Conservation (phyloP, 2,329 filamentous ascomycete genomes). For the Diplodia intermedia region DNA sequence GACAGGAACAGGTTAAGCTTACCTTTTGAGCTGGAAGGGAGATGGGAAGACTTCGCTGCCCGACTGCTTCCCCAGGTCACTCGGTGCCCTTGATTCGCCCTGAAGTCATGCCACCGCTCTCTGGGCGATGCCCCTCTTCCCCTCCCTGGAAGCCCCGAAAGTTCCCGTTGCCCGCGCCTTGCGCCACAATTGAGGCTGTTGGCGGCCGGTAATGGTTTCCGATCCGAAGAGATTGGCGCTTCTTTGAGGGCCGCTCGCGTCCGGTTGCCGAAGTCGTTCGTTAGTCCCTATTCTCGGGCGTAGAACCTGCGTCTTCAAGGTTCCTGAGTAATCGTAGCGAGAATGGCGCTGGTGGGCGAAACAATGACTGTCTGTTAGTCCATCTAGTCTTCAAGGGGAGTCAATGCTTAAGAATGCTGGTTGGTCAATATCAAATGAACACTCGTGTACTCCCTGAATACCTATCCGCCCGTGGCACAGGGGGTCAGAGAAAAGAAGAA, state of each 20-base stretch:
- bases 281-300: background rate
- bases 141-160: constrained; percentile 1
- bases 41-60: constrained; percentile 11
- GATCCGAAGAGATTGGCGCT: background rate
- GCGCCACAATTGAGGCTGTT: background rate
- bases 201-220: background rate
- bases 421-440: constrained; percentile 9
- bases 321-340: background rate
- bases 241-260: background rate
- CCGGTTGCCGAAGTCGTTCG: constrained; percentile 2
- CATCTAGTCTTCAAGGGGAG: background rate
- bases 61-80: constrained; percentile 2
- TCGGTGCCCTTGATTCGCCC: constrained; percentile 12
- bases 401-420: background rate
- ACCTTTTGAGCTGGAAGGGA: constrained; percentile 7
- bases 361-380: background rate
- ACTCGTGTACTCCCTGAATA: constrained; percentile 2
- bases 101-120: constrained; percentile 8
- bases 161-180: constrained; percentile 1
- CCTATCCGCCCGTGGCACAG: constrained; percentile 15
- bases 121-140: constrained; percentile 7
- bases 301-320: background rate
- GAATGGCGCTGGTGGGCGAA: background rate
- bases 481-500: constrained; percentile 31
- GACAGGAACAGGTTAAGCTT: constrained; percentile 21